These are phyloP conservation scores for Cunninghamia lanceolata DNA, from an alignment of 75 land plant genomes.

Conservation along the genomic window DNA sequence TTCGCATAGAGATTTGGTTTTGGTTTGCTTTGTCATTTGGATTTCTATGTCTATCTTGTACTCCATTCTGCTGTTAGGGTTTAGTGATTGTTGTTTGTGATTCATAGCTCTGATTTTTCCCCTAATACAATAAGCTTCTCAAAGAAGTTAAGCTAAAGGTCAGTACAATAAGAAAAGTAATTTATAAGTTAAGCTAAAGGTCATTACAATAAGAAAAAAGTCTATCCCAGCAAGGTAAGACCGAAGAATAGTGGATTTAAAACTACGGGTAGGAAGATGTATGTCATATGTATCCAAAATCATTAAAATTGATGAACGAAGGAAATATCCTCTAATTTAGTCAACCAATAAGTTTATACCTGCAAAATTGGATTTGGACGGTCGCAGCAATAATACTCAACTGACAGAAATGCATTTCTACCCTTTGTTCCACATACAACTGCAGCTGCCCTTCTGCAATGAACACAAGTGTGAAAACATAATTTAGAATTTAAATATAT, in stretches of 20 bases:
- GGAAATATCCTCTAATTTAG: not conserved
- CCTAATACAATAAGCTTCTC: not conserved
- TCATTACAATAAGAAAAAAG: not conserved
- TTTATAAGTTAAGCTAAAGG: not conserved
- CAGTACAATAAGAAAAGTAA: not conserved
- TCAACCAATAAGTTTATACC: constrained; percentile 32
- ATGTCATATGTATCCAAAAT: not conserved
- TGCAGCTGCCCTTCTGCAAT: constrained; percentile 55
- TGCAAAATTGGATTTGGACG: constrained; percentile 91
- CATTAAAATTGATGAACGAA: not conserved
- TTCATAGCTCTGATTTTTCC: no score
- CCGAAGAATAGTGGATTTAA: not conserved
- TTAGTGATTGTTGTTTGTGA: no score
- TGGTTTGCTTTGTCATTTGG: no score
- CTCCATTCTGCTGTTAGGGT: no score
- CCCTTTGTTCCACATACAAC: constrained; percentile 60
- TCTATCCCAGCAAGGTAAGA: not conserved
- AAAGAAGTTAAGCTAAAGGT: not conserved
- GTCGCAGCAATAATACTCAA: constrained; percentile 81
- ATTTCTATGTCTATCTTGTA: no score
- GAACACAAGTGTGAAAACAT: constrained; percentile 2
- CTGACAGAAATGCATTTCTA: constrained; percentile 40
- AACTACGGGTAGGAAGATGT: not conserved
- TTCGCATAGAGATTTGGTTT: no score
- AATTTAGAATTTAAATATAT: constrained; percentile 2